Percentiles rank a stretch among this genome's conserved stretches.
Evolutionary conservation across 2,329 filamentous ascomycete genomes (phyloP).

Genomic region (Penicillium digitatum): DNA sequence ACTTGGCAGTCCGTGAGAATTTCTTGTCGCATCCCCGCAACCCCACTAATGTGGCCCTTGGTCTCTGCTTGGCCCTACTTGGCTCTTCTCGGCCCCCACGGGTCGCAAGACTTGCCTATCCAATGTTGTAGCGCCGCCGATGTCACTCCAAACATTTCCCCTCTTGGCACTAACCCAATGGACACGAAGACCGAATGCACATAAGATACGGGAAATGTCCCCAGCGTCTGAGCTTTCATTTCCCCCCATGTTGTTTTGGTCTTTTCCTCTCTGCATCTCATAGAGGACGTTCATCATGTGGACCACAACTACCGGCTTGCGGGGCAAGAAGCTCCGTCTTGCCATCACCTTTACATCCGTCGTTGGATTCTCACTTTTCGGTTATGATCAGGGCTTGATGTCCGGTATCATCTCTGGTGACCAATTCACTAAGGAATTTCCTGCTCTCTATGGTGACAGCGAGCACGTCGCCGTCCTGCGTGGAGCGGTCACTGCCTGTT

Average conservation of each 20-base stretch:
- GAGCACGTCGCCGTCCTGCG: slow-evolving; percentile 44
- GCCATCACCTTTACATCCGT: slow-evolving; percentile 31
- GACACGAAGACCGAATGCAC: not conserved
- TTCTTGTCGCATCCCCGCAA: slow-evolving; percentile 7
- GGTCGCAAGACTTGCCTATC: slow-evolving; percentile 6
- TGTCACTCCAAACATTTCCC: slow-evolving; percentile 3
- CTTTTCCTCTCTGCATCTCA: not conserved
- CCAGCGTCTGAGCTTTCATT: slow-evolving; percentile 1
- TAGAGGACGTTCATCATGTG: slow-evolving; percentile 24
- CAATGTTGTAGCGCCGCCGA: slow-evolving; percentile 5
- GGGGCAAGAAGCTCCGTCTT: slow-evolving; percentile 22
- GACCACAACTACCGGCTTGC: slow-evolving; percentile 29
- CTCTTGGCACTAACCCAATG: not conserved
- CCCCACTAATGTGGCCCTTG: not conserved
- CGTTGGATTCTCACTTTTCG: slow-evolving; percentile 53
- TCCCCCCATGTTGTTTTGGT: not conserved
- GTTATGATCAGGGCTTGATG: slow-evolving; percentile 38
- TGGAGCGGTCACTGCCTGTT: slow-evolving; percentile 51
- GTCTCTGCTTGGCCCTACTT: not conserved
- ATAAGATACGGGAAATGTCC: not conserved
- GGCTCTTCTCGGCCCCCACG: not conserved
- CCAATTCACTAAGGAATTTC: slow-evolving; percentile 27
- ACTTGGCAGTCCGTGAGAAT: not conserved
- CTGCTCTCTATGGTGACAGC: slow-evolving; percentile 12
- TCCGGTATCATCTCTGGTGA: slow-evolving; percentile 29